Evolutionary conservation across 805 yeast genomes (phyloP).

Genomic region (Candida pini): DNA sequence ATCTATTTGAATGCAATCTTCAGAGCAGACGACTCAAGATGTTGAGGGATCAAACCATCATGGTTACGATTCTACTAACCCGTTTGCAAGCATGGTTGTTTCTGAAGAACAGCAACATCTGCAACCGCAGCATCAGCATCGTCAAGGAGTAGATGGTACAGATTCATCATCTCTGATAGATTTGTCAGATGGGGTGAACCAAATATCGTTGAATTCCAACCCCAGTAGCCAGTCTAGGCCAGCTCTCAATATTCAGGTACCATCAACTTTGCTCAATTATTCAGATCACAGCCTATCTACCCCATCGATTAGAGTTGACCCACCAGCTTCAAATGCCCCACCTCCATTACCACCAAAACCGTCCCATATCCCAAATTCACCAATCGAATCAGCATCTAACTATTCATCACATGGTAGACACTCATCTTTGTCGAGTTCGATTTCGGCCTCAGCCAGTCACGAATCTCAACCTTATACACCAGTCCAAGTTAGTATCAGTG

Average conservation of each 20-base stretch:
- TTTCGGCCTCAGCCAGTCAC: neutral
- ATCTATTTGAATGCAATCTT: no score
- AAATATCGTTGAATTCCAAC: neutral
- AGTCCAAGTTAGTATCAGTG: no score
- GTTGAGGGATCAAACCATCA: no score
- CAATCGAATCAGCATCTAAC: neutral
- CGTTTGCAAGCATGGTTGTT: no score
- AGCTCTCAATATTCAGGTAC: slow-evolving; percentile 3
- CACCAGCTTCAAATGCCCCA: slow-evolving; percentile 7
- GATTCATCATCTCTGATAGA: neutral
- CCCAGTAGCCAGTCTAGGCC: slow-evolving; percentile 1
- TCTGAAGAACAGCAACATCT: no score
- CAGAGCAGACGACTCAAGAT: no score
- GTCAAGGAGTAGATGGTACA: neutral
- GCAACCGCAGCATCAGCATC: slow-evolving; percentile 26
- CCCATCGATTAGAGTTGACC: slow-evolving; percentile 9
- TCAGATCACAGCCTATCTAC: neutral
- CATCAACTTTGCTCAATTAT: slow-evolving; percentile 1
- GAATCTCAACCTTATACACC: no score
- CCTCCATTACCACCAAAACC: slow-evolving; percentile 18
- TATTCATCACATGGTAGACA: neutral
- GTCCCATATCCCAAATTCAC: neutral
- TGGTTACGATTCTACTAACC: no score
- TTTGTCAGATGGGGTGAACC: neutral
- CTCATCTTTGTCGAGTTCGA: neutral